Evolutionary conservation across 192 early-diverging fungal species (phyloP).

Genomic region (Spinellus fusiger): DNA sequence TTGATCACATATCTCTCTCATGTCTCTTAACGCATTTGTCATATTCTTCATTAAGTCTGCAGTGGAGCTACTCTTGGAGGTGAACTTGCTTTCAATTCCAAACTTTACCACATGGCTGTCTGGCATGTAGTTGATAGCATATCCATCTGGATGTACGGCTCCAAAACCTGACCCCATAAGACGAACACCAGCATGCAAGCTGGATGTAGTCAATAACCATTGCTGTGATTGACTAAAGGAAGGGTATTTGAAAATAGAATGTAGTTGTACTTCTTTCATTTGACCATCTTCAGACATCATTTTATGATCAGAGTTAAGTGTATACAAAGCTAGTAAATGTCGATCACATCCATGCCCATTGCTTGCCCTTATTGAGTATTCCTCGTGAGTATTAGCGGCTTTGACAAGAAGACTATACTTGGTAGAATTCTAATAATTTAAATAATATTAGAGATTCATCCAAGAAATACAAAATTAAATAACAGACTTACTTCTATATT

Average conservation of each 20-base stretch:
- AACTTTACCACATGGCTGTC: conserved; percentile 60
- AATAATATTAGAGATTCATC: not conserved
- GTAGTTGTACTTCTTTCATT: conserved; percentile 32
- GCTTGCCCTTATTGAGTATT: conserved; percentile 61
- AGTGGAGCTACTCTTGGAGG: conserved; percentile 15
- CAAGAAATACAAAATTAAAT: not conserved
- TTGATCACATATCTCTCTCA: conserved; percentile 31
- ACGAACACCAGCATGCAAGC: conserved; percentile 62
- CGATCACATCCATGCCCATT: conserved; percentile 80
- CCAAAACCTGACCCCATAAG: conserved; percentile 83
- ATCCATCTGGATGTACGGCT: conserved; percentile 69
- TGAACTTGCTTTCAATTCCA: conserved; percentile 71
- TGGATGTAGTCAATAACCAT: conserved; percentile 75
- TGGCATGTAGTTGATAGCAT: conserved; percentile 84
- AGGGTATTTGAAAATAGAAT: conserved; percentile 64
- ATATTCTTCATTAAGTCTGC: conserved; percentile 11
- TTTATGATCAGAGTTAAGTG: conserved; percentile 37
- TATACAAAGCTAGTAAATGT: conserved; percentile 73
- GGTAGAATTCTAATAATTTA: conserved; percentile 29
- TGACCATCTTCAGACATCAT: conserved; percentile 18
- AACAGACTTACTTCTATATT: conserved; percentile 16
- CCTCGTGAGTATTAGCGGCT: conserved; percentile 61
- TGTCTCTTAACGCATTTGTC: conserved; percentile 19
- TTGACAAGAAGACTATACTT: conserved; percentile 56
- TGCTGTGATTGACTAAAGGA: conserved; percentile 55